Base-by-base conservation (phyloP, 805 yeast genomes). In the Candida manassasensis region DNA sequence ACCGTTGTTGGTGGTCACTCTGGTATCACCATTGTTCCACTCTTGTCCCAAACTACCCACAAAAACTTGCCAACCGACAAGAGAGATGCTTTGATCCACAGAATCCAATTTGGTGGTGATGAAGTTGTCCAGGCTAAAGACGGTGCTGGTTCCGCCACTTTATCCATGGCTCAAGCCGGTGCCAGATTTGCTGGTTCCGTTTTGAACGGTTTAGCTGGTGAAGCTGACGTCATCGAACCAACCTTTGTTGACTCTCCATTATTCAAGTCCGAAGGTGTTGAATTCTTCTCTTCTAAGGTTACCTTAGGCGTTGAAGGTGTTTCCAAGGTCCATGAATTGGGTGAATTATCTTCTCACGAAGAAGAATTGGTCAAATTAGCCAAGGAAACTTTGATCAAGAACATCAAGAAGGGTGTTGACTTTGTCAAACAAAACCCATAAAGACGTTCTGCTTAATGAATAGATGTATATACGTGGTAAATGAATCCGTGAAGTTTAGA, bases 1-100 rank as follows among this genome's bases (percentile, higher is more conserved):
- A 76, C 86, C 48, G 96, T 89, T 57, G 90, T 89, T 48, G 97
- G 97, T 63, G 97, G 97, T 53, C 97, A 88, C 80, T 86, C 96
- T 41, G 97, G 97, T 68, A 81, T 82, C 61, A 89, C 97, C 64
- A 88, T 88, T 66, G 94, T 88, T 43, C 97, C 97, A 58, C 72
- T 89, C 64, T 70, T 88, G 61, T 84, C 95, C 44, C 95, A 84
- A 71, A 73, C 93, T 49, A 74, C 67, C 66, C 86, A 83, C 74
- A 68, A 72, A 53, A 51, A 67, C 50, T 67, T 83, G 49, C 57
- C 49, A 38, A 39, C 47, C 25, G 66, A 60, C 40, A 55, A 55
- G 41, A 59, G 68, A 59, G 69, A 63, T 48, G 59, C 63, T 39
- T 73, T 87, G 53, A 74, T 85, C 59, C 76, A 86, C 75, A 81